phyloP scores from a whole-genome alignment of 202 grass and related monocot genomes.

The Panicum hallii region DNA sequence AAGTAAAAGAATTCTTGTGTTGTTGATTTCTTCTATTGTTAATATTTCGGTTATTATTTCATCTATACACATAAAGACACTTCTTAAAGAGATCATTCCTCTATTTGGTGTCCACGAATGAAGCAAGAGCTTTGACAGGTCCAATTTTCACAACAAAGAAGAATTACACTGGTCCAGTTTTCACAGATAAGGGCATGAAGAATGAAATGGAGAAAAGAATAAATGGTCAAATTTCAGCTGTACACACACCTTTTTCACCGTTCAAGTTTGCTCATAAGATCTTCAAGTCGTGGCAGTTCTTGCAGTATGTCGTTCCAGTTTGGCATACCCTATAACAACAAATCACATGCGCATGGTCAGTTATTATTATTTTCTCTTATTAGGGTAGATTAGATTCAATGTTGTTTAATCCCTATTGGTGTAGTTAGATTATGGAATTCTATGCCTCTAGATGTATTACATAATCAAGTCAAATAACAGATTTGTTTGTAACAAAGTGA shows the following conservation, averaged over 20 bases:
- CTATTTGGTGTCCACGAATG: background rate
- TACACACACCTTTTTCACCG: slow-evolving; percentile 45
- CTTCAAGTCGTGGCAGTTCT: slow-evolving; percentile 84
- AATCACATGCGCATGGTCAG: slow-evolving; percentile 13
- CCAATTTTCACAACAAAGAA: too few relatives aligned
- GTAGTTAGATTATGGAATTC: slow-evolving; percentile 8
- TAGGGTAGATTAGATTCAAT: background rate
- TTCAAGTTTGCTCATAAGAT: slow-evolving; percentile 94
- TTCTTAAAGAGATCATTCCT: background rate
- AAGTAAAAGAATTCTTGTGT: background rate
- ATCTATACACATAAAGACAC: background rate
- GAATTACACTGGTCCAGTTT: background rate
- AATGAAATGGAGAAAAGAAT: background rate
- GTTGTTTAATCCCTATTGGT: slow-evolving; percentile 19
- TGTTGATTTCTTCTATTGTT: background rate
- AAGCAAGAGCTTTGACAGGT: background rate
- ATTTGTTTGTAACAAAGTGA: slow-evolving; percentile 31
- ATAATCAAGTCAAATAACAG: slow-evolving; percentile 9
- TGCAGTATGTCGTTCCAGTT: slow-evolving; percentile 85
- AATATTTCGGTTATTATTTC: background rate
- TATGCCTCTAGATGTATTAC: background rate
- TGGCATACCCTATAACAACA: slow-evolving; percentile 76
- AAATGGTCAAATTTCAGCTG: slow-evolving; percentile 7
- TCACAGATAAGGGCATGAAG: background rate
- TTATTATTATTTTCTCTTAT: slow-evolving; percentile 16